Conservation (phyloP, 495 filamentous ascomycete genomes). For the Sordaria brevicollis region DNA sequence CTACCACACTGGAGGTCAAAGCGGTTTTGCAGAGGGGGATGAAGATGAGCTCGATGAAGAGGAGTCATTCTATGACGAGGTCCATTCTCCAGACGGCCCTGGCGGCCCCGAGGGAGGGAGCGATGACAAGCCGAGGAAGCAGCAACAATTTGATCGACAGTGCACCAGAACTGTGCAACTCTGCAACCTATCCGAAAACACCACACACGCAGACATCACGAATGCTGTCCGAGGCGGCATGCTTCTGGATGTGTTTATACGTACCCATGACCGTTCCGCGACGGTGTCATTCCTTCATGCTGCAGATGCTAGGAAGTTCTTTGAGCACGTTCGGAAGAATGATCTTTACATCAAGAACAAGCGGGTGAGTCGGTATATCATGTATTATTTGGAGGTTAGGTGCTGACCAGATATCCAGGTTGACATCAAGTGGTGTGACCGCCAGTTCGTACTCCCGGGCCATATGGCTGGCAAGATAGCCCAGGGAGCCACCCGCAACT, state of each 20-base stretch:
- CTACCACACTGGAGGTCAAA: slow-evolving; percentile 4
- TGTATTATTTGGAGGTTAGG: neutral
- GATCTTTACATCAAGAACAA: slow-evolving; percentile 62
- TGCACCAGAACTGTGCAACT: slow-evolving; percentile 56
- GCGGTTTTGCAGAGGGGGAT: slow-evolving; percentile 17
- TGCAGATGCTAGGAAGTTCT: slow-evolving; percentile 51
- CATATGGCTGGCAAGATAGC: slow-evolving; percentile 58
- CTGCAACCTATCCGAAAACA: slow-evolving; percentile 50
- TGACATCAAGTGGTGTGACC: slow-evolving; percentile 60
- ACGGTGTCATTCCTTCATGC: slow-evolving; percentile 63
- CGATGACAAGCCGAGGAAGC: slow-evolving; percentile 7
- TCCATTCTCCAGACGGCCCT: slow-evolving; percentile 7
- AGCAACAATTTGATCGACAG: slow-evolving; percentile 21
- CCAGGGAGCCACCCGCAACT: slow-evolving; percentile 67
- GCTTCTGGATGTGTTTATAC: slow-evolving; percentile 58
- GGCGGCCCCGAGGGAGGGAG: slow-evolving; percentile 10
- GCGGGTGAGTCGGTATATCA: slow-evolving; percentile 39
- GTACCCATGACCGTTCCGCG: slow-evolving; percentile 49
- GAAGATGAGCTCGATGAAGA: slow-evolving; percentile 17
- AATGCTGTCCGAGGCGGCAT: slow-evolving; percentile 58
- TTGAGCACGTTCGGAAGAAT: slow-evolving; percentile 51
- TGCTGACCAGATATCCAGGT: slow-evolving; percentile 34
- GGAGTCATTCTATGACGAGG: slow-evolving; percentile 9
- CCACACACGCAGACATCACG: slow-evolving; percentile 56
- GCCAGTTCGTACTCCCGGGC: slow-evolving; percentile 58